Conservation (phyloP, 2,329 filamentous ascomycete genomes). For the Verticillium nonalfalfae region DNA sequence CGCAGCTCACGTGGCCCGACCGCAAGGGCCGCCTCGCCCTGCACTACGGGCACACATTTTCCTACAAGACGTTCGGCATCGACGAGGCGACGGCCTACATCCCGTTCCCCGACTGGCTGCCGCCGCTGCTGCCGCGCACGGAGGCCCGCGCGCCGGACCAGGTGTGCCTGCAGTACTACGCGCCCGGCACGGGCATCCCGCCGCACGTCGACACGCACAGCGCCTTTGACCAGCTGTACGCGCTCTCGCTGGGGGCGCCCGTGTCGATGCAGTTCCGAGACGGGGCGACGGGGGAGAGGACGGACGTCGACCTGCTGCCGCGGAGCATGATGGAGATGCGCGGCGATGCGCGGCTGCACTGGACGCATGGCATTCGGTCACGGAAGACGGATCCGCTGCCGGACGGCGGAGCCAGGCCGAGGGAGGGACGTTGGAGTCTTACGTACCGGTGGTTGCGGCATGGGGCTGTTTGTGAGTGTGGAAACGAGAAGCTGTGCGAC, state of each 20-base stretch:
- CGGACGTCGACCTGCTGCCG: conserved; percentile 39
- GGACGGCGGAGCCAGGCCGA: conserved; percentile 36
- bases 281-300: conserved; percentile 15
- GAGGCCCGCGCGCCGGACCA: conserved; percentile 44
- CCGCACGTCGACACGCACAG: conserved; percentile 52
- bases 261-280: conserved; percentile 37
- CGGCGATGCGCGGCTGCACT: conserved; percentile 43
- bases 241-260: conserved; percentile 33
- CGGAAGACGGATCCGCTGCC: conserved; percentile 42
- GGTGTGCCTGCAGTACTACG: conserved; percentile 55
- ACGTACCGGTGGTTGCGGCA: conserved; percentile 47
- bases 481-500: conserved; percentile 42
- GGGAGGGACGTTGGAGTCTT: conserved; percentile 45
- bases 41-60: conserved; percentile 51
- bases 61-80: conserved; percentile 52
- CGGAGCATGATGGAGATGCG: conserved; percentile 45
- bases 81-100: conserved; percentile 42
- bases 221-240: conserved; percentile 36
- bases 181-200: conserved; percentile 52
- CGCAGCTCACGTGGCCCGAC: conserved; percentile 37
- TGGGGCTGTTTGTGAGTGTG: conserved; percentile 41
- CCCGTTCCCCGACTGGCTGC: conserved; percentile 44
- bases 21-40: conserved; percentile 39
- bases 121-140: conserved; percentile 36
- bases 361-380: conserved; percentile 49